Evolutionary conservation across 495 filamentous ascomycete genomes (phyloP).

Genomic region (Pseudomonodictys pantanalensis): DNA sequence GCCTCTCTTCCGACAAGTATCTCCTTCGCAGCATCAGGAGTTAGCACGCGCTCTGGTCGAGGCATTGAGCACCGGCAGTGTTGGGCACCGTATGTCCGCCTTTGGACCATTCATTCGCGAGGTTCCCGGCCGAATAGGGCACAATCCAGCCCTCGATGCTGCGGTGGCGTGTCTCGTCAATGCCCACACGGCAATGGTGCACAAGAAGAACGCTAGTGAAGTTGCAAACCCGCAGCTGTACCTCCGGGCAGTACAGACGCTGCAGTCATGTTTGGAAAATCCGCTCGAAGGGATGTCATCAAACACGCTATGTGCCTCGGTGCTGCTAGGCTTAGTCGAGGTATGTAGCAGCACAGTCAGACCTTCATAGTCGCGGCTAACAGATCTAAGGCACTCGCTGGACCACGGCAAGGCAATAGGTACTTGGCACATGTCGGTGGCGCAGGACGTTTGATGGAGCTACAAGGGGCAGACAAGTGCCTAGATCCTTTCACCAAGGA

Average conservation of each 20-base stretch:
- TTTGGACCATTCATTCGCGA: slow-evolving; percentile 28
- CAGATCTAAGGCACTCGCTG: slow-evolving; percentile 17
- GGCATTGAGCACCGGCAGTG: slow-evolving; percentile 4
- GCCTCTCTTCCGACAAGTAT: not conserved
- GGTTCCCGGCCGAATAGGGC: slow-evolving; percentile 18
- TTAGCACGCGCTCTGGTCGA: slow-evolving; percentile 21
- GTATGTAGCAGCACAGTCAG: not conserved
- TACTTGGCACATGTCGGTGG: slow-evolving; percentile 28
- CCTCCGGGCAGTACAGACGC: slow-evolving; percentile 16
- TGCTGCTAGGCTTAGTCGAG: slow-evolving; percentile 22
- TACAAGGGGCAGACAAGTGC: slow-evolving; percentile 13
- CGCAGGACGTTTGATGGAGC: slow-evolving; percentile 21
- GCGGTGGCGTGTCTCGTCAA: slow-evolving; percentile 22
- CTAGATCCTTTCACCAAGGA: slow-evolving; percentile 22
- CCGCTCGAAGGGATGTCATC: slow-evolving; percentile 19
- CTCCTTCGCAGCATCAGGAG: slow-evolving; percentile 18
- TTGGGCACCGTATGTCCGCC: slow-evolving; percentile 14
- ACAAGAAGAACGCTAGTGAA: slow-evolving; percentile 11
- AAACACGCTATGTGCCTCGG: slow-evolving; percentile 24
- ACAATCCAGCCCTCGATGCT: slow-evolving; percentile 21
- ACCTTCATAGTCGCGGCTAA: slow-evolving; percentile 1
- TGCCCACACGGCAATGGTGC: slow-evolving; percentile 22
- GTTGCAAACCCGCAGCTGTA: slow-evolving; percentile 21
- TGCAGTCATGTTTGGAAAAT: slow-evolving; percentile 14
- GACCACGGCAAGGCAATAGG: slow-evolving; percentile 16